Evolutionary conservation across 176 grass and related monocot genomes (phyloP).

Genomic region (Oryza meridionalis): DNA sequence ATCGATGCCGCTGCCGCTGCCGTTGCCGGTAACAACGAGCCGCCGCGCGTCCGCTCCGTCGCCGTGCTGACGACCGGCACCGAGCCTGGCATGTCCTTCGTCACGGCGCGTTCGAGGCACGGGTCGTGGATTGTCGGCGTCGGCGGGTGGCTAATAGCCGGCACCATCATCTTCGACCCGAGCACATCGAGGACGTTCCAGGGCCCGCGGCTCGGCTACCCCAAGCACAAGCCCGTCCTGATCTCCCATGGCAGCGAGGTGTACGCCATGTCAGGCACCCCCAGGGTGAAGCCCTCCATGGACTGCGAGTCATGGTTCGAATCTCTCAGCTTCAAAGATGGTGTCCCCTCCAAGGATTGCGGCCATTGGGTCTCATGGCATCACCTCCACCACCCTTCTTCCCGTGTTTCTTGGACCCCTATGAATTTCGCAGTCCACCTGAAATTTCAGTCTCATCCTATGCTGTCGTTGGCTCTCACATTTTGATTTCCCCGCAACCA

Average conservation of each 20-base stretch:
- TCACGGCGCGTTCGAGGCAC: neutral
- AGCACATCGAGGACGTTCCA: neutral
- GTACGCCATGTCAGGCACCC: constrained; percentile 9
- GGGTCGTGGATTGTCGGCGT: constrained; percentile 6
- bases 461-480: no score
- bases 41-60: neutral
- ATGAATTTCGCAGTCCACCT: no score
- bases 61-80: no score
- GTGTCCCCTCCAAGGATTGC: neutral
- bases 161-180: no score
- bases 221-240: constrained; percentile 3
- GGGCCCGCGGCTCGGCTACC: neutral
- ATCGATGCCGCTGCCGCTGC: neutral
- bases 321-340: neutral
- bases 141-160: no score
- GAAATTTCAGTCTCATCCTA: no score
- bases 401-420: neutral
- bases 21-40: no score
- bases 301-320: constrained; percentile 25
- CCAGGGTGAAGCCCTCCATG: neutral
- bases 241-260: constrained; percentile 11
- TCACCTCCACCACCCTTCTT: neutral
- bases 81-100: constrained; percentile 2
- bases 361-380: neutral
- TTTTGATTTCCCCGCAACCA: neutral